Base-by-base conservation (phyloP, 495 filamentous ascomycete genomes). In the Aspergillus egyptiacus region DNA sequence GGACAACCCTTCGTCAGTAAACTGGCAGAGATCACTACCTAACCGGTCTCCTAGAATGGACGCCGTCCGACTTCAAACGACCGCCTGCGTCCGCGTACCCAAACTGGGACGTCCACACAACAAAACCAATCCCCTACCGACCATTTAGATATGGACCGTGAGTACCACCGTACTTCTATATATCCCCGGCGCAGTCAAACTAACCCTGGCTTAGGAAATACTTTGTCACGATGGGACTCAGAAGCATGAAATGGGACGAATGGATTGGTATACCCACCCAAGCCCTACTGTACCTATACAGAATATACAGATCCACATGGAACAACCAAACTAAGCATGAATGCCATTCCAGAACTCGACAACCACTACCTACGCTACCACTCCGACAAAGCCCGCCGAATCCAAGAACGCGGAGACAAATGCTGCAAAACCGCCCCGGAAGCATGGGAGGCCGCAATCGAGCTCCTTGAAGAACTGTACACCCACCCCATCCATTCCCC, bases 161-260 rank as follows among this genome's bases (percentile, higher is more conserved):
- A 61, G 71, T 59, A 14, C 1, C 20, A 8, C 5, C 2, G 33
- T 7, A 20, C 35, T 3, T 2, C 30, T 39, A 6, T 11, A 11
- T 27, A 18, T 17, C n/a, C 10, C 9, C 13, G 24, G 24, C 24
- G 10, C 28, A 1, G 18, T n/a, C n/a, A 24, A 15, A 30, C 30
- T 48, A 30, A 46, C 2, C 3, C 10, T 14, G 19, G 33, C 27
- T n/a, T 14, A 31, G 71, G 3, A 78, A 79, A 27, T 84, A 86
- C 56, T 81, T 87, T 59, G 76, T 90, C 47, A 94, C 86, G 2
- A 89, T 95, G 85, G 89, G 89, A 2, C 71, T 95, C 11, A 77
- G 87, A 36, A 81, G 74, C 18, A 79, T 93, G 75, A 76, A 84
- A 51, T 87, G 83, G 72, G 80, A 84, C 56, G 85, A 89, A 30